Conservation (phyloP, 257 asterid species). For the Nicotiana noctiflora region DNA sequence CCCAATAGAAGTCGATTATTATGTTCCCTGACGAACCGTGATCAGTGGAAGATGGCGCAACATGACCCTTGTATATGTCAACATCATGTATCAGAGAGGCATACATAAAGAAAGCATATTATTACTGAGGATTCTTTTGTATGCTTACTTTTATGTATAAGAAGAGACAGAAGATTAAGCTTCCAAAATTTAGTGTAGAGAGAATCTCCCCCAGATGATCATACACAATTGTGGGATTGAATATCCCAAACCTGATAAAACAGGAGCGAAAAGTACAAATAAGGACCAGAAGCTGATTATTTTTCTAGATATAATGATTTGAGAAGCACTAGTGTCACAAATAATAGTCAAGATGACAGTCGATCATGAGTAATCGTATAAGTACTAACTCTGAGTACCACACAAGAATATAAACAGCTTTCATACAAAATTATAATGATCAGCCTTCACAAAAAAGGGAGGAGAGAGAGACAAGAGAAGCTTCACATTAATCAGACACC, state of each 20-base stretch:
- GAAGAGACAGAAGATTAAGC: conserved; percentile 70
- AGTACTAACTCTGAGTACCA: background rate
- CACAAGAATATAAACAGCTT: background rate
- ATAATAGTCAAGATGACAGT: background rate
- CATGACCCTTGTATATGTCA: conserved; percentile 53
- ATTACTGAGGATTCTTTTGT: conserved; percentile 1
- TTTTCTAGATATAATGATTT: background rate
- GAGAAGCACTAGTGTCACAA: background rate
- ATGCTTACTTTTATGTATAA: conserved; percentile 74
- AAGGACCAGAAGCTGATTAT: background rate
- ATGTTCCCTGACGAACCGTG: conserved; percentile 89
- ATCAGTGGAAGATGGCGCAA: conserved; percentile 87
- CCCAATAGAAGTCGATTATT: conserved; percentile 92
- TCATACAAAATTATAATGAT: background rate
- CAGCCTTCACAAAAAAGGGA: background rate
- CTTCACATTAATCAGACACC: background rate
- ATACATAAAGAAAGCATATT: background rate
- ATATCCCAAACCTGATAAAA: conserved; percentile 69
- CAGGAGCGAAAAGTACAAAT: conserved; percentile 2
- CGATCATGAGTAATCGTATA: background rate
- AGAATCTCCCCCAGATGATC: conserved; percentile 90
- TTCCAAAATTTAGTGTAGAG: conserved; percentile 84
- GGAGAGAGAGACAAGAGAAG: background rate
- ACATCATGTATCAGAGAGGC: conserved; percentile 29
- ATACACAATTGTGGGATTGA: conserved; percentile 80